Conservation (phyloP, 2,329 filamentous ascomycete genomes). For the Xylariaceae sp. region DNA sequence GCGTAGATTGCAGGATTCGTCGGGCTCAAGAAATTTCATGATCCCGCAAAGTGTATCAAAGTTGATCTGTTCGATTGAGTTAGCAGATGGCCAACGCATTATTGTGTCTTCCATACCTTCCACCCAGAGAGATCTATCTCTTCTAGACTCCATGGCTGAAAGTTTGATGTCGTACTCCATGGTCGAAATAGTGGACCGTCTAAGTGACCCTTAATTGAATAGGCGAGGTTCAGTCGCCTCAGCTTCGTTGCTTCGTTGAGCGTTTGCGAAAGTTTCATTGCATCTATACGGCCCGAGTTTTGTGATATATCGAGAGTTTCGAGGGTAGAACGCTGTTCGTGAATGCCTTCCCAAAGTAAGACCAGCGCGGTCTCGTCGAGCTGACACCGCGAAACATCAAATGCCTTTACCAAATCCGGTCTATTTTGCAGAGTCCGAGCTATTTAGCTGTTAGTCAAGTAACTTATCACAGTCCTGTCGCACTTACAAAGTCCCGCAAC, state of each 20-base stretch:
- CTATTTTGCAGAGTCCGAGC: slow-evolving; percentile 35
- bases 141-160: slow-evolving; percentile 48
- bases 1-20: slow-evolving; percentile 45
- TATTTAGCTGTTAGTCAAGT: slow-evolving; percentile 14
- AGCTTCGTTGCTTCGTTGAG: slow-evolving; percentile 49
- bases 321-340: slow-evolving; percentile 48
- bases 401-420: slow-evolving; percentile 46
- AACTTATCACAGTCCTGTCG: too few species aligned
- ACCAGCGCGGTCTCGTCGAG: slow-evolving; percentile 53
- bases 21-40: slow-evolving; percentile 48
- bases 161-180: slow-evolving; percentile 43
- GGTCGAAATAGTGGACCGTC: slow-evolving; percentile 50
- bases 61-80: slow-evolving; percentile 45
- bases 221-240: slow-evolving; percentile 52
- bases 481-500: slow-evolving; percentile 52
- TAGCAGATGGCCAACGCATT: slow-evolving; percentile 4
- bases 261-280: slow-evolving; percentile 48
- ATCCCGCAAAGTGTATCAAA: slow-evolving; percentile 51
- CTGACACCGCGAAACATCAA: slow-evolving; percentile 56
- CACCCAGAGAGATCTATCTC: slow-evolving; percentile 59
- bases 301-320: slow-evolving; percentile 55
- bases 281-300: slow-evolving; percentile 55
- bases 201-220: slow-evolving; percentile 51
- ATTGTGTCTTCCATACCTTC: slow-evolving; percentile 42
- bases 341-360: slow-evolving; percentile 51